Percentiles rank a stretch among this genome's conserved stretches.
Conservation (phyloP, 345 rosid genomes). For the Populus nigra region DNA sequence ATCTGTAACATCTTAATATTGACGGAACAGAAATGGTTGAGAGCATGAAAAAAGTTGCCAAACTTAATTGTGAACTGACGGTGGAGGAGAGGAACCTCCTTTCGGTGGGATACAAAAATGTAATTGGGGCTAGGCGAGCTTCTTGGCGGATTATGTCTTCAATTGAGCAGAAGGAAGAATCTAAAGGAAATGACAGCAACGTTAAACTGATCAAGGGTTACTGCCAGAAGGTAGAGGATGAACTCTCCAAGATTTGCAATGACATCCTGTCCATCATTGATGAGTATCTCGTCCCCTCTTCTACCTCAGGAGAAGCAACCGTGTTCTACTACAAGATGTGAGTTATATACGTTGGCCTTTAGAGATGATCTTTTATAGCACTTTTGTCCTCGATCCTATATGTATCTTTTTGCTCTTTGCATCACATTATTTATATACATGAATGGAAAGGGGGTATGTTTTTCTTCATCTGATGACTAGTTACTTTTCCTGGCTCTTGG, state of each 20-base stretch:
- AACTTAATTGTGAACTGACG: constrained; percentile 73
- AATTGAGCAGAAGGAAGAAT: constrained; percentile 92
- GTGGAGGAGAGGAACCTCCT: constrained; percentile 97
- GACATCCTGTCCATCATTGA: constrained; percentile 88
- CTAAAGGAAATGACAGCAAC: constrained; percentile 80
- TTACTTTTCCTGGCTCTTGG: constrained; percentile 6
- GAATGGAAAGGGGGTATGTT: not conserved
- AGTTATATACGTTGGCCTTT: constrained; percentile 16
- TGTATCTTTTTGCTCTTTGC: not conserved
- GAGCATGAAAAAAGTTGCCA: constrained; percentile 85
- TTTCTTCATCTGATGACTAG: not conserved
- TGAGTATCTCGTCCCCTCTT: constrained; percentile 75
- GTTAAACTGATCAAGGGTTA: constrained; percentile 76
- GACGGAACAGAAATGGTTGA: constrained; percentile 82
- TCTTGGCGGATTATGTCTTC: constrained; percentile 99
- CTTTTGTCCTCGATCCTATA: not conserved
- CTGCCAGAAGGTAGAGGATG: constrained; percentile 91
- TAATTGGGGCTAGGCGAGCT: constrained; percentile 89
- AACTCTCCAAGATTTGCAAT: constrained; percentile 75
- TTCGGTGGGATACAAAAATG: constrained; percentile 93
- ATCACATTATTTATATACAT: not conserved
- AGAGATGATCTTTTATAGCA: not conserved
- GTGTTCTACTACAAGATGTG: constrained; percentile 98
- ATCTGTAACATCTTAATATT: not conserved
- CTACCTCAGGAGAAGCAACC: constrained; percentile 87